Evolutionary conservation across 2,329 filamentous ascomycete genomes (phyloP).

Genomic region (Elsinoe batatas): DNA sequence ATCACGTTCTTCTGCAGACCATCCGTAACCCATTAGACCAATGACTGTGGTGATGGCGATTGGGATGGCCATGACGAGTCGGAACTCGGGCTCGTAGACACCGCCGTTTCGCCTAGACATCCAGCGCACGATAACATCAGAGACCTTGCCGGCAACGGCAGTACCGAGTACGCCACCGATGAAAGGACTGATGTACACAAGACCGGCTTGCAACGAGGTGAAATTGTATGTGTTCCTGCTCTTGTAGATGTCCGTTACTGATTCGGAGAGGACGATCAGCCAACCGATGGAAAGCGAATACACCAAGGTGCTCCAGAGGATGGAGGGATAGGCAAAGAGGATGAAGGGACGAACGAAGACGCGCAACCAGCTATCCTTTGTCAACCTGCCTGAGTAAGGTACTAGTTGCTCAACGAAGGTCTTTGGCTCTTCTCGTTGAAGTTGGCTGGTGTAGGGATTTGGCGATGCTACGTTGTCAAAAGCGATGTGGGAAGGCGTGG

Average conservation of each 20-base stretch:
- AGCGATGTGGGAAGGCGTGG: conserved; percentile 10
- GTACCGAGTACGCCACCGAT: conserved; percentile 84
- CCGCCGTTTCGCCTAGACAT: conserved; percentile 85
- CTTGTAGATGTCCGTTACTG: conserved; percentile 70
- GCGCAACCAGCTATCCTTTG: conserved; percentile 67
- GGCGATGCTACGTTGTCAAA: conserved; percentile 10
- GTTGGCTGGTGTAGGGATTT: conserved; percentile 56
- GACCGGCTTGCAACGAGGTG: conserved; percentile 64
- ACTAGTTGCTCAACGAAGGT: conserved; percentile 66
- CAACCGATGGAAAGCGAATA: conserved; percentile 87
- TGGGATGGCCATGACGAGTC: conserved; percentile 76
- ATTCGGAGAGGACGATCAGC: conserved; percentile 91
- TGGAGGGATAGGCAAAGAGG: conserved; percentile 75
- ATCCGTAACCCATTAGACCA: conserved; percentile 93
- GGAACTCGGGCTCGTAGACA: conserved; percentile 89
- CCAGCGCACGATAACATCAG: conserved; percentile 70
- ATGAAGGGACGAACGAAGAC: conserved; percentile 74
- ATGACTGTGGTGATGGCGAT: conserved; percentile 68
- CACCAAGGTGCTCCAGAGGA: conserved; percentile 77
- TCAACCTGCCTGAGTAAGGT: conserved; percentile 68
- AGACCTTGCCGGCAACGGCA: conserved; percentile 77
- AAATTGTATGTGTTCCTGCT: conserved; percentile 65
- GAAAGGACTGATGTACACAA: conserved; percentile 86
- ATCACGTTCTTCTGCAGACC: conserved; percentile 67
- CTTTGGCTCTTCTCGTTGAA: conserved; percentile 56